Evolutionary conservation across 192 early-diverging fungal genomes (phyloP), one percentile per base, ranked within the genome.

Genomic region (Glomus cerebriforme): DNA sequence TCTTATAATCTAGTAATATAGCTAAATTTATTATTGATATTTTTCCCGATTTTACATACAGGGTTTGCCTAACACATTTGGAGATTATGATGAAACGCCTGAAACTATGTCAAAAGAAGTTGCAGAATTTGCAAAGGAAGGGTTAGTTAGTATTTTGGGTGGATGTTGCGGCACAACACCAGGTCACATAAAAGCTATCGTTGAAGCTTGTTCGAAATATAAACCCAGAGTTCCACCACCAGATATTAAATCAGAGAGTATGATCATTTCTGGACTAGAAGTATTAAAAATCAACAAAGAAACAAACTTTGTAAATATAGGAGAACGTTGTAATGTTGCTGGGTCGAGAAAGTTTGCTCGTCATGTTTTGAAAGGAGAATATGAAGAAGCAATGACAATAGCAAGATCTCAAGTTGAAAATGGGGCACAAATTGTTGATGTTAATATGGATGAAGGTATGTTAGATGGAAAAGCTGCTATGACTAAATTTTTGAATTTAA

Each of bases 111-210:
- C 94, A 7, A 88, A 88, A 54, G 90, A 94, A 69, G 93, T 98
- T 54, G 87, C 88, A 62, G 90, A 88, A 9, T 98, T 98, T 88
- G 97, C 97, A 26, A 88, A 91, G 68, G 94, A 96, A 37, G 96
- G 96, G n/a, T 86, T 98, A 29, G 87, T 98, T 59, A 97, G 96
- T 81, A 97, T 98, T 87, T 85, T 98, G 29, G 97, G 97, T 70
- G 97, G 97, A 54, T 98, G 97, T 89, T 98, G 97, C 79, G 97
- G 97, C 81, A 96, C 96, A 24, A 98, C 97, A 7, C 97, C 97
- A 1, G 93, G 87, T 24, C 97, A 98, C 81, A 97, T 98, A 79
- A 91, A 92, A 77, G 94, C 93, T 31, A 86, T 95, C 26, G 89
- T 90, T 79, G 92, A 98, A 35, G 89, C 88, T 26, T 92, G 91